Conservation (phyloP, 352 stramenopile species). For the Globisporangium canariense region DNA sequence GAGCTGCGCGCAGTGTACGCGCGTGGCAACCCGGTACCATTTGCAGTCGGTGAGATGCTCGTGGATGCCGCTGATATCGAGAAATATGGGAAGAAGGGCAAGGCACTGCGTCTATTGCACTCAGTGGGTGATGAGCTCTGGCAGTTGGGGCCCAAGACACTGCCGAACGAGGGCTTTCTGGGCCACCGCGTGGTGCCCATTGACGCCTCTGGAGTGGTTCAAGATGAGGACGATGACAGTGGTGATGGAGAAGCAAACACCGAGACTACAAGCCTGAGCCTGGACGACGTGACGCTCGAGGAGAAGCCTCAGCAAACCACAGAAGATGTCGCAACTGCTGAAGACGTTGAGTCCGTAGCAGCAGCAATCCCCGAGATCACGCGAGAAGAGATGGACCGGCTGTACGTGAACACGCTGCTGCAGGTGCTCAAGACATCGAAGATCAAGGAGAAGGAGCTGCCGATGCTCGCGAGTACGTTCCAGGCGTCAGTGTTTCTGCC, state of each 20-base stretch:
- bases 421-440: conserved; percentile 50
- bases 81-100: conserved; percentile 58
- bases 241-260: conserved; percentile 7
- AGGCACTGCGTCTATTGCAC: conserved; percentile 65
- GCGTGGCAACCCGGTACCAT: conserved; percentile 70
- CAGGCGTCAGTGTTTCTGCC: conserved; percentile 65
- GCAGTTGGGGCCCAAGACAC: conserved; percentile 61
- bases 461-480: conserved; percentile 78
- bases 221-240: conserved; percentile 6
- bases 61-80: conserved; percentile 60
- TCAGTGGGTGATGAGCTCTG: conserved; percentile 73
- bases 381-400: conserved; percentile 71
- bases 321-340: not conserved
- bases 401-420: conserved; percentile 58
- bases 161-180: conserved; percentile 67
- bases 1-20: conserved; percentile 66
- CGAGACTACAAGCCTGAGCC: not conserved
- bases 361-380: conserved; percentile 25
- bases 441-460: conserved; percentile 73
- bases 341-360: conserved; percentile 12
- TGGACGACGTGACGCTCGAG: conserved; percentile 31
- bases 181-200: conserved; percentile 35
- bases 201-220: conserved; percentile 6
- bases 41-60: conserved; percentile 76
- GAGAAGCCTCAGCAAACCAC: conserved; percentile 24